Conservation (phyloP, 2,329 filamentous ascomycete species). For the Aspergillus fumigatiaffinis region DNA sequence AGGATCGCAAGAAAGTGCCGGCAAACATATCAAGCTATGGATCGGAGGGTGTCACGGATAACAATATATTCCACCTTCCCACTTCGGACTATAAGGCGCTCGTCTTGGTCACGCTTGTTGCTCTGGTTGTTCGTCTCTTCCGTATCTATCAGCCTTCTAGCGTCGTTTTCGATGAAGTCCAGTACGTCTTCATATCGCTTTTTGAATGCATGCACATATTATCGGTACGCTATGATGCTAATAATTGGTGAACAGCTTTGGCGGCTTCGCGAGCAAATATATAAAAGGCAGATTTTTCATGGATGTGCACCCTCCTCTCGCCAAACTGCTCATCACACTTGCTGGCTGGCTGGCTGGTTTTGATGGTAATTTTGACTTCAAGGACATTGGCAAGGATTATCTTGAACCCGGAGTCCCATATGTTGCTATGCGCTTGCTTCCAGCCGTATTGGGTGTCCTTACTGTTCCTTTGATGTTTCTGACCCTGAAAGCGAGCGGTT, state of each 20-base stretch:
- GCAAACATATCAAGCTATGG: constrained; percentile 39
- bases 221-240: constrained; percentile 1
- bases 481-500: constrained; percentile 85
- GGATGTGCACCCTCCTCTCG: constrained; percentile 97
- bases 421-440: constrained; percentile 93
- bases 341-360: constrained; percentile 94
- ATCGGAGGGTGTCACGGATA: constrained; percentile 64
- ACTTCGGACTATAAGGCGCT: constrained; percentile 77
- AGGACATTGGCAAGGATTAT: constrained; percentile 99
- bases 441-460: constrained; percentile 81
- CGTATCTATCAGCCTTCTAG: constrained; percentile 94
- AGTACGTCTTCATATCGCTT: constrained; percentile 59
- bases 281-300: constrained; percentile 99
- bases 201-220: constrained; percentile 2
- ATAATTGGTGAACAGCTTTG: constrained; percentile 62
- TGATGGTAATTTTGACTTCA: constrained; percentile 95
- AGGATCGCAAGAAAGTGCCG: constrained; percentile 30
- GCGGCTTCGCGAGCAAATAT: constrained; percentile 96
- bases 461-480: constrained; percentile 91
- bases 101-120: constrained; percentile 67
- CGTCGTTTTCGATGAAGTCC: constrained; percentile 98
- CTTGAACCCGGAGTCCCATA: constrained; percentile 92
- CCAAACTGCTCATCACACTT: constrained; percentile 93
- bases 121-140: constrained; percentile 79
- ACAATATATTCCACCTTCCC: constrained; percentile 87